phyloP scores from a whole-genome alignment of 768 basidiomycete genomes.

The Amanita inopinata region DNA sequence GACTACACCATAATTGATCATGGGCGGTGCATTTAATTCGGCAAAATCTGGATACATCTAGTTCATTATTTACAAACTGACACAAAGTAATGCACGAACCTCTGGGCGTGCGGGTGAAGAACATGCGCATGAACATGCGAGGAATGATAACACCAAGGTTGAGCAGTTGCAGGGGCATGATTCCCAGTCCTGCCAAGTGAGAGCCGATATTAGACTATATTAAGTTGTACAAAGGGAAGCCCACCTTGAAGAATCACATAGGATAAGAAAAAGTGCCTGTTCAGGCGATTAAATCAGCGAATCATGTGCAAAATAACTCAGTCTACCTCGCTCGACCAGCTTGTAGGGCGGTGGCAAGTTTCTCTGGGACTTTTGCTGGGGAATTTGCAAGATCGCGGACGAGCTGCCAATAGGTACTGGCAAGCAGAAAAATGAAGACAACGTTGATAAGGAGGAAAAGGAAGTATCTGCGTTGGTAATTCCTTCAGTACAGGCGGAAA shows the following conservation, averaged over 20 bases:
- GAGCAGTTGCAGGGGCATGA: slow-evolving; percentile 93
- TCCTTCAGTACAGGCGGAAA: slow-evolving; percentile 6
- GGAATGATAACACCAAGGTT: slow-evolving; percentile 87
- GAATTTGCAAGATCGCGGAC: slow-evolving; percentile 88
- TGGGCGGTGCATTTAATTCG: slow-evolving; percentile 93
- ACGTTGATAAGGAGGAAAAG: slow-evolving; percentile 88
- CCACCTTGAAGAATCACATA: slow-evolving; percentile 79
- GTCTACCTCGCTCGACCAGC: slow-evolving; percentile 59
- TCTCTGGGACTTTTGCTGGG: slow-evolving; percentile 90
- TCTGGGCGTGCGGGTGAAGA: slow-evolving; percentile 84
- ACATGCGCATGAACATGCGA: slow-evolving; percentile 59
- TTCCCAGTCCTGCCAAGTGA: slow-evolving; percentile 55
- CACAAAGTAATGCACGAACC: slow-evolving; percentile 45
- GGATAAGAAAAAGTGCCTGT: slow-evolving; percentile 73
- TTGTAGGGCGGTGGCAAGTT: slow-evolving; percentile 77
- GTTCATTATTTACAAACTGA: background rate
- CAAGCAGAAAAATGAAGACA: slow-evolving; percentile 88
- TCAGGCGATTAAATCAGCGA: slow-evolving; percentile 4
- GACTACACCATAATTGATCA: slow-evolving; percentile 96
- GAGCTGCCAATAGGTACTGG: slow-evolving; percentile 87
- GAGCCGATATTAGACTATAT: slow-evolving; percentile 6
- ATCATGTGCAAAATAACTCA: slow-evolving; percentile 11
- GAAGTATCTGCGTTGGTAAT: slow-evolving; percentile 81
- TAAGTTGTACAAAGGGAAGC: background rate
- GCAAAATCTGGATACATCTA: slow-evolving; percentile 67